Percentiles rank a stretch among this genome's conserved stretches.
Conservation (phyloP, 805 yeast genomes). For the Tetrapisispora taiwanensis region DNA sequence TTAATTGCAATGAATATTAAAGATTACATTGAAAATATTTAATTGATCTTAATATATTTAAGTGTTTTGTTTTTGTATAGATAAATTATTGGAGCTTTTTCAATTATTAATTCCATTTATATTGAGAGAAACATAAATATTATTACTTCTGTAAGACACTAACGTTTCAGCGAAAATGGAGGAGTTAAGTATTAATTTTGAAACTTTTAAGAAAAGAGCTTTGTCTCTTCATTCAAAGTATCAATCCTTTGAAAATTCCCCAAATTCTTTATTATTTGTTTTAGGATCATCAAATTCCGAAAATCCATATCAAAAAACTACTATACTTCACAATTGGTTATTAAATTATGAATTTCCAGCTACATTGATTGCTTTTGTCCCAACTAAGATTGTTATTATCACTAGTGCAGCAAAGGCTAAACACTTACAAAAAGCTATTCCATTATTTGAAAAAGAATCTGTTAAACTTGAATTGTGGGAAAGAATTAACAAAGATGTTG, state of each 20-base stretch:
- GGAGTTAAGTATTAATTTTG: slow-evolving; percentile 25
- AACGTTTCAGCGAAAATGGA: slow-evolving; percentile 15
- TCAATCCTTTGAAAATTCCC: slow-evolving; percentile 23
- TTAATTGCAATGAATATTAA: background rate
- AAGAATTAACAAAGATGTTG: slow-evolving; percentile 66
- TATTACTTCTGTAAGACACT: background rate
- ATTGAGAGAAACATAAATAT: background rate
- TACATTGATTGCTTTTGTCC: slow-evolving; percentile 59
- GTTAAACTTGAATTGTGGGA: slow-evolving; percentile 48
- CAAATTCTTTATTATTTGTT: slow-evolving; percentile 47
- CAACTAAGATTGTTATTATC: slow-evolving; percentile 49
- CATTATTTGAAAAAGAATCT: slow-evolving; percentile 39
- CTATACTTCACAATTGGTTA: slow-evolving; percentile 82
- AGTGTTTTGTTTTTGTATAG: too few relatives aligned
- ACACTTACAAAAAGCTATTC: slow-evolving; percentile 38
- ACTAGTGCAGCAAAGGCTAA: slow-evolving; percentile 82
- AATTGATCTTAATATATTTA: background rate
- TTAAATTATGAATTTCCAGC: slow-evolving; percentile 95
- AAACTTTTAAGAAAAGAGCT: slow-evolving; percentile 22
- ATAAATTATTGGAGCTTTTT: background rate
- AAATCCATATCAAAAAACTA: slow-evolving; percentile 80
- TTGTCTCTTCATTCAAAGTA: slow-evolving; percentile 19
- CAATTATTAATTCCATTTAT: too few relatives aligned
- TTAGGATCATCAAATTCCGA: slow-evolving; percentile 83
- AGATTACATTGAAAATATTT: background rate